These are phyloP conservation scores for Discostella stelligeroides DNA, from an alignment of 108 stramenopile genomes.

Conservation along the genomic window DNA sequence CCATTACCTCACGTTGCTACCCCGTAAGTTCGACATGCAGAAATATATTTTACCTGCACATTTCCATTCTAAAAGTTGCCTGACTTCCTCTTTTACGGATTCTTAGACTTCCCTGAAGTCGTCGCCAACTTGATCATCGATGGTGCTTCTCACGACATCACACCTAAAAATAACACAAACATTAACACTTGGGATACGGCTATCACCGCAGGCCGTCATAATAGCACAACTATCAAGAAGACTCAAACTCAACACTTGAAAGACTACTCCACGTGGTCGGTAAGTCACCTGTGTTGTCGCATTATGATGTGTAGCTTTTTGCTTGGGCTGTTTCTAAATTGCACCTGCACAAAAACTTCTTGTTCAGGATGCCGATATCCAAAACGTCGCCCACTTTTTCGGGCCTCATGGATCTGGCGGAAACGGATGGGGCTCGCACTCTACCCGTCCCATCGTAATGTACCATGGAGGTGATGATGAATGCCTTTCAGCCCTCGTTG, in stretches of 20 bases:
- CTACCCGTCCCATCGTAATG: conserved; percentile 55
- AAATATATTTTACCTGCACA: no score
- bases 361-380: conserved; percentile 47
- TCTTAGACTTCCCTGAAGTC: conserved; percentile 56
- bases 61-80: no score
- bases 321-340: no score
- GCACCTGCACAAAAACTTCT: neutral
- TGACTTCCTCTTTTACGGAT: no score
- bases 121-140: conserved; percentile 54
- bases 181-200: conserved; percentile 53
- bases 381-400: conserved; percentile 55
- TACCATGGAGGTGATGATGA: conserved; percentile 55
- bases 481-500: conserved; percentile 48
- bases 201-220: conserved; percentile 41
- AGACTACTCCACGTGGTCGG: conserved; percentile 59
- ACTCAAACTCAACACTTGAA: conserved; percentile 48
- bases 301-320: neutral
- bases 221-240: conserved; percentile 45
- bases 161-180: conserved; percentile 56
- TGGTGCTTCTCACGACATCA: conserved; percentile 53
- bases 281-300: no score
- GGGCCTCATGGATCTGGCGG: conserved; percentile 59
- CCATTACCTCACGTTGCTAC: conserved; percentile 58
- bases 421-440: conserved; percentile 67
- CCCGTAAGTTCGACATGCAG: neutral